Evolutionary conservation across 192 early-diverging fungal species (phyloP).

Genomic region (Rhizoclosmatium globosum): DNA sequence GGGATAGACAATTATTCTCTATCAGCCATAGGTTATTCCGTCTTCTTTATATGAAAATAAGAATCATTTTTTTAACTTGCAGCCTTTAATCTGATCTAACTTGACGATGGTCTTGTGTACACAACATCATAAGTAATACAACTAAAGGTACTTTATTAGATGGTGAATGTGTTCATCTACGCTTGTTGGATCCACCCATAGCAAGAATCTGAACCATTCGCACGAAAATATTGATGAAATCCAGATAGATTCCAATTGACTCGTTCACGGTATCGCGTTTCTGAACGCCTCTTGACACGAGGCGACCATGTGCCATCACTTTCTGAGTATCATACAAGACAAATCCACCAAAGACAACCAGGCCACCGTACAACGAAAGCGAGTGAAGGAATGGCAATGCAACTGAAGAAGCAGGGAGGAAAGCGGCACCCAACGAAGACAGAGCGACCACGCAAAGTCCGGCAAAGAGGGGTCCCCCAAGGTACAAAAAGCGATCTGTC

Average conservation of each 20-base stretch:
- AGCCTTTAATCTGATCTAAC: too few species aligned
- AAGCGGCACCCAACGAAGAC: neutral
- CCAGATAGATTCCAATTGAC: constrained; percentile 13
- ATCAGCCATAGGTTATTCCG: too few species aligned
- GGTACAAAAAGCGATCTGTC: constrained; percentile 25
- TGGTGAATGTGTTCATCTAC: neutral
- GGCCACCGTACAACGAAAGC: constrained; percentile 28
- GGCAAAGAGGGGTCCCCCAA: constrained; percentile 31
- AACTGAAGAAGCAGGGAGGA: constrained; percentile 19
- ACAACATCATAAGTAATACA: too few species aligned
- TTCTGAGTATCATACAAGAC: constrained; percentile 39
- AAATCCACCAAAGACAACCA: constrained; percentile 31
- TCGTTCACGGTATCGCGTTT: constrained; percentile 25
- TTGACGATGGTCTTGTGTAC: too few species aligned
- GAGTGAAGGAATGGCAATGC: constrained; percentile 24
- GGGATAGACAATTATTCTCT: too few species aligned
- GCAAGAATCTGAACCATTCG: constrained; percentile 27
- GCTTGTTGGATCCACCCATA: constrained; percentile 11
- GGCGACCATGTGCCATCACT: constrained; percentile 26
- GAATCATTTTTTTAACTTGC: too few species aligned
- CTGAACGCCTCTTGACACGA: neutral
- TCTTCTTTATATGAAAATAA: too few species aligned
- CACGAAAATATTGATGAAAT: constrained; percentile 38
- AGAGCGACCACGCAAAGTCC: constrained; percentile 30
- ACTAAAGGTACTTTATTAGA: too few species aligned